phyloP scores from a whole-genome alignment of 805 yeast species.

The Teunomyces panamensis region DNA sequence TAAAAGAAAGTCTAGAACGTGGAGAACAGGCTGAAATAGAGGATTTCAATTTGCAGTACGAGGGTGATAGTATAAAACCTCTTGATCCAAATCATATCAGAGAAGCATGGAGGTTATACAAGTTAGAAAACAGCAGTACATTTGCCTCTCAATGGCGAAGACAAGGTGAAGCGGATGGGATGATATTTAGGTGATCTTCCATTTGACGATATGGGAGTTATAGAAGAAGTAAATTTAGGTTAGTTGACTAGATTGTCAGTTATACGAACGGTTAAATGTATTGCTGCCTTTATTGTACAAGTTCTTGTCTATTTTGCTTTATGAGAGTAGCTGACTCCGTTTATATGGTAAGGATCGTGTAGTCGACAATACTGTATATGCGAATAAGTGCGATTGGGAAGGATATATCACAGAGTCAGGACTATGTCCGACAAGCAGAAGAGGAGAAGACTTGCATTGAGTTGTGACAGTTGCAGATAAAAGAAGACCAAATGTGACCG shows the following conservation, averaged over 20 bases:
- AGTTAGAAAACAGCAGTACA: constrained; percentile 60
- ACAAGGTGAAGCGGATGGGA: constrained; percentile 68
- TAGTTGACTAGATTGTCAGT: too few relatives aligned
- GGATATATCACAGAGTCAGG: too few relatives aligned
- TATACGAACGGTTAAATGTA: too few relatives aligned
- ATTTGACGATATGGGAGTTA: too few relatives aligned
- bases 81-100: constrained; percentile 79
- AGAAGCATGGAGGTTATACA: constrained; percentile 83
- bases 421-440: constrained; percentile 9
- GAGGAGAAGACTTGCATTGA: constrained; percentile 42
- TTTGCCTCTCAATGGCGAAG: constrained; percentile 65
- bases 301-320: too few relatives aligned
- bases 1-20: constrained; percentile 37
- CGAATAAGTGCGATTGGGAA: too few relatives aligned
- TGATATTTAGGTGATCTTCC: constrained; percentile 54
- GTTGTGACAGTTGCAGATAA: constrained; percentile 47
- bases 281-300: too few relatives aligned
- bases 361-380: too few relatives aligned
- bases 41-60: constrained; percentile 21
- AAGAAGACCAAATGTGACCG: constrained; percentile 45
- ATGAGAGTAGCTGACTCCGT: too few relatives aligned
- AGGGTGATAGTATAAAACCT: constrained; percentile 54
- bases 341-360: too few relatives aligned
- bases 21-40: constrained; percentile 34
- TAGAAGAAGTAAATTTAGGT: too few relatives aligned